phyloP scores from a whole-genome alignment of 345 rosid species.

The Melaleuca quinquenervia region DNA sequence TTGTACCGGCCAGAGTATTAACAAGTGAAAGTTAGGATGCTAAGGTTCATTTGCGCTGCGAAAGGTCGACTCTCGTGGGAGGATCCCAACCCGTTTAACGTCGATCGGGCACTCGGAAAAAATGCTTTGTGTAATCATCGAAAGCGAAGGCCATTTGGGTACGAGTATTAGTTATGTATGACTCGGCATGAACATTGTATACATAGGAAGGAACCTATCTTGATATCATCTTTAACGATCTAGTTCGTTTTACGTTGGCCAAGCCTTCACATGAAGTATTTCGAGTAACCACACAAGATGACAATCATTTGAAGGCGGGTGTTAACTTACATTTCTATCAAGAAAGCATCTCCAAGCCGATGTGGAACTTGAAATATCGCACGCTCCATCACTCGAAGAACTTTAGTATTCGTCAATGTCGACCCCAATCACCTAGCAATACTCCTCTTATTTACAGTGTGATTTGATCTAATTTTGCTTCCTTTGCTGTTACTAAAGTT shows the following conservation, averaged over 20 bases:
- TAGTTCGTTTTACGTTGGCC: fast-evolving
- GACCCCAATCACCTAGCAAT: not conserved
- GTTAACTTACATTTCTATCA: not conserved
- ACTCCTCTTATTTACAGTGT: not conserved
- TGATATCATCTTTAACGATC: not conserved
- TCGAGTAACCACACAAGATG: not conserved
- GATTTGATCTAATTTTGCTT: not conserved
- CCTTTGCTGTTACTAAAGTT: not conserved
- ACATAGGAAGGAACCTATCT: fast-evolving
- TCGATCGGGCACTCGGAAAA: not conserved
- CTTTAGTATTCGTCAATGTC: not conserved
- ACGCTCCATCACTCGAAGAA: not conserved
- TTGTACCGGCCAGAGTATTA: not conserved
- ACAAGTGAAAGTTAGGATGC: not conserved
- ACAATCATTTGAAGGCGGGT: not conserved
- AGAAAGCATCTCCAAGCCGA: fast-evolving
- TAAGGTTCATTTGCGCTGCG: not conserved
- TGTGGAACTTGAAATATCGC: not conserved
- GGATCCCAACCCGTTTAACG: not conserved
- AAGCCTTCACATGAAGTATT: fast-evolving
- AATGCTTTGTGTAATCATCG: not conserved
- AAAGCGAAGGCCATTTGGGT: not conserved
- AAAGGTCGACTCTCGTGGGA: not conserved
- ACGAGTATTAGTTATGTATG: not conserved
- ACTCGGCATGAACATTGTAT: not conserved